Base-by-base conservation (phyloP, 805 yeast genomes). In the Crinitomyces ghanaensis region DNA sequence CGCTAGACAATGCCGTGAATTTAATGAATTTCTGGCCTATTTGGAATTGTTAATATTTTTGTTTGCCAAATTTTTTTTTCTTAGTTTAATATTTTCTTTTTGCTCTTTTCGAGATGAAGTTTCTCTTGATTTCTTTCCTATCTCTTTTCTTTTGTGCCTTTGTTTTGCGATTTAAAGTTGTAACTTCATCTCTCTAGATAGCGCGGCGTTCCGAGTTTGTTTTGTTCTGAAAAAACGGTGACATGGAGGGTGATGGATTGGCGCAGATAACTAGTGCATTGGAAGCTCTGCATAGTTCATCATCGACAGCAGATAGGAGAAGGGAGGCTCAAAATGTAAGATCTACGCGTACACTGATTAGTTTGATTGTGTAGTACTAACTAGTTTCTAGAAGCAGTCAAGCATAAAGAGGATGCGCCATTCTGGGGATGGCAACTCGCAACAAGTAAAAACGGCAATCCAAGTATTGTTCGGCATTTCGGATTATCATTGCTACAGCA, bases 341-440 rank as follows among this genome's bases (percentile, higher is more conserved):
- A 14, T 4, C 9, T 29, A 12, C 19, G 26, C 14, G 13, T 17
- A 15, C 6, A n/a, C 6, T 11, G 17, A 7, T 16, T 8, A 3
- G 13, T 17, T 20, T 31, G 6, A 6, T 13, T 16, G n/a, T 22
- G 24, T 18, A 24, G 14, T n/a, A 14, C 13, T 29, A 16, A 23
- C 19, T 47, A 56, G 53, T 82, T 83, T 44, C 62, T 91, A 20
- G 95, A 85, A 45, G 62, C 72, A 7, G 71, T 88, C 17, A 86
- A 83, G 50, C 59, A 65, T 28, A 75, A 78, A 40, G 80, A 77
- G 6, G 93, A 86, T 51, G 77, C 93, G 14, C 96, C 98, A 0
- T 72, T 63, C 40, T 84, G 94, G 86, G 96, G 96, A 2, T 88
- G 77, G 56, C 84, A 80, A 53, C 66, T 91, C 38, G 84, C 94